Conservation (phyloP, 495 filamentous ascomycete species). For the Xylaria telfairii region DNA sequence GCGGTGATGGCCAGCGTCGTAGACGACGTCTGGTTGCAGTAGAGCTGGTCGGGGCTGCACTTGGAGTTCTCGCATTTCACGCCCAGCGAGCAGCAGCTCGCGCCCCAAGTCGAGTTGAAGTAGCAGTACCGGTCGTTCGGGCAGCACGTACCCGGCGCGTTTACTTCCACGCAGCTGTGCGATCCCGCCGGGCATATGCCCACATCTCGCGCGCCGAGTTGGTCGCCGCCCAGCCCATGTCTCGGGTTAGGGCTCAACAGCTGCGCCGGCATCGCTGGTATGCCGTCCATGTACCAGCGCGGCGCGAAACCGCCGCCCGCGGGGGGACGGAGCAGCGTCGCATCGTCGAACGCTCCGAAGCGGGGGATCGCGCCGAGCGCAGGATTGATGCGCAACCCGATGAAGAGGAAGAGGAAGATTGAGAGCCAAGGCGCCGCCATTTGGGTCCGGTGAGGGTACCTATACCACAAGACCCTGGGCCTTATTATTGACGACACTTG, state of each 20-base stretch:
- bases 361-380: constrained; percentile 17
- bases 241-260: constrained; percentile 17
- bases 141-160: constrained; percentile 31
- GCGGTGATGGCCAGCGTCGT: constrained; percentile 32
- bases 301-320: constrained; percentile 31
- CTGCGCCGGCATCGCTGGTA: constrained; percentile 30
- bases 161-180: constrained; percentile 34
- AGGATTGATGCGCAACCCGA: constrained; percentile 15
- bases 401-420: constrained; percentile 10
- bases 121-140: constrained; percentile 40
- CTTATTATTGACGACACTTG: constrained; percentile 20
- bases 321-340: constrained; percentile 18
- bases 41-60: constrained; percentile 33
- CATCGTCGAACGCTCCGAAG: constrained; percentile 26
- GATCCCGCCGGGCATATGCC: neutral
- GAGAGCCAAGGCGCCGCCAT: constrained; percentile 25
- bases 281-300: constrained; percentile 30
- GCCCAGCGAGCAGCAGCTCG: constrained; percentile 49
- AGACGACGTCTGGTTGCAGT: constrained; percentile 29
- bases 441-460: constrained; percentile 15
- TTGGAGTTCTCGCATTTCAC: constrained; percentile 39
- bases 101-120: constrained; percentile 22
- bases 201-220: neutral
- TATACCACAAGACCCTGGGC: constrained; percentile 28
- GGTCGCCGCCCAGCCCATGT: neutral